phyloP scores from a whole-genome alignment of 768 basidiomycete genomes.

The Suillus subaureus region DNA sequence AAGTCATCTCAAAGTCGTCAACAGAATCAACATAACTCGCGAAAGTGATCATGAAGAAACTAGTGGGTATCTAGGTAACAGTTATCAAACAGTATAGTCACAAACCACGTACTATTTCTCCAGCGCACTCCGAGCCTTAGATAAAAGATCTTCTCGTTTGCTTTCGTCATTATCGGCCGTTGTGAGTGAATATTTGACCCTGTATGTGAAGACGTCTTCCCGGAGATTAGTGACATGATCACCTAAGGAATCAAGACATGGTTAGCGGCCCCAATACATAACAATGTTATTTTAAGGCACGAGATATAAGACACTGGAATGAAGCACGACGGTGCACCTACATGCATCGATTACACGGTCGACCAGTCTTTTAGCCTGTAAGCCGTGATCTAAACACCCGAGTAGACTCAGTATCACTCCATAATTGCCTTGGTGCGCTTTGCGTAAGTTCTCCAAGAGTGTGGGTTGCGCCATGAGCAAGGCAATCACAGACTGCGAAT shows the following conservation, averaged over 20 bases:
- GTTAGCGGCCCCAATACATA: constrained; percentile 13
- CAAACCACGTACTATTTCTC: constrained; percentile 80
- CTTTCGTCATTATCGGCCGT: constrained; percentile 68
- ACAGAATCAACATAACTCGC: constrained; percentile 82
- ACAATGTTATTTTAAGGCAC: neutral
- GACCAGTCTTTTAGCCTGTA: constrained; percentile 84
- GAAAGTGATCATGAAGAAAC: constrained; percentile 94
- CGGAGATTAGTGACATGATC: constrained; percentile 92
- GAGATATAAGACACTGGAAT: neutral
- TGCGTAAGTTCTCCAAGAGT: constrained; percentile 83
- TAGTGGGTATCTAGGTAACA: constrained; percentile 29
- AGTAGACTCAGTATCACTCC: constrained; percentile 88
- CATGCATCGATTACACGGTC: constrained; percentile 86
- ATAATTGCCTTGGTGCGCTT: constrained; percentile 91
- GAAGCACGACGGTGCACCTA: constrained; percentile 28
- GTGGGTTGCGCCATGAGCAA: constrained; percentile 79
- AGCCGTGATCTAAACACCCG: constrained; percentile 89
- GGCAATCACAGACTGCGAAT: constrained; percentile 80
- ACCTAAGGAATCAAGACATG: constrained; percentile 44
- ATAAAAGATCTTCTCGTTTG: constrained; percentile 51
- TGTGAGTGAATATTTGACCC: constrained; percentile 85
- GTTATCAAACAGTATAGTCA: constrained; percentile 4
- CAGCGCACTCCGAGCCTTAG: constrained; percentile 71
- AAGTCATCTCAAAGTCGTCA: constrained; percentile 64
- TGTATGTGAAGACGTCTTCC: constrained; percentile 82